Evolutionary conservation across 306 rosid species (phyloP).

Genomic region (Vigna radiata): DNA sequence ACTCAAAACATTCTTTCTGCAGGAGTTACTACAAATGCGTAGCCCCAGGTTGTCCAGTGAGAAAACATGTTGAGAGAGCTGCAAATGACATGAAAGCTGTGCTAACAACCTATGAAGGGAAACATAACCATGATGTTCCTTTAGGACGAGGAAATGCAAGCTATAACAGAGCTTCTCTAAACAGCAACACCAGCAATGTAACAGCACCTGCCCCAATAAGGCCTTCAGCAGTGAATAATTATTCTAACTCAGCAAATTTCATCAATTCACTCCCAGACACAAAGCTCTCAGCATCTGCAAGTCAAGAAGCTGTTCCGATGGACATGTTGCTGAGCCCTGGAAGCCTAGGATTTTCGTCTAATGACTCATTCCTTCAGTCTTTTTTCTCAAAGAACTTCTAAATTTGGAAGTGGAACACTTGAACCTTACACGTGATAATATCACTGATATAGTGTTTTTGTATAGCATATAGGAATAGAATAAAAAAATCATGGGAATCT

Average conservation of each 20-base stretch:
- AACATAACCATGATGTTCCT: slow-evolving; percentile 80
- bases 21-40: slow-evolving; percentile 90
- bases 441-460: not conserved
- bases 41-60: slow-evolving; percentile 59
- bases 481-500: not conserved
- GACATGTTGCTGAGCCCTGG: slow-evolving; percentile 38
- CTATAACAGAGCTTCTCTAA: slow-evolving; percentile 36
- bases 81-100: slow-evolving; percentile 71
- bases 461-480: slow-evolving; percentile 39
- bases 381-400: slow-evolving; percentile 40
- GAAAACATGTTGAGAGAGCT: slow-evolving; percentile 83
- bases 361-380: slow-evolving; percentile 46
- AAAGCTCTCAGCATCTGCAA: slow-evolving; percentile 25
- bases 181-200: not conserved
- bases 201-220: slow-evolving; percentile 37
- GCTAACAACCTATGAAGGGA: slow-evolving; percentile 86
- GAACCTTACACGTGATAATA: not conserved
- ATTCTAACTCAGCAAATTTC: slow-evolving; percentile 38
- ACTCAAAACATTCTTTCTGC: not conserved
- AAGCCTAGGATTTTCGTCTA: slow-evolving; percentile 19
- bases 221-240: slow-evolving; percentile 42
- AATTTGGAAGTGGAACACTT: not conserved
- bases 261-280: slow-evolving; percentile 35
- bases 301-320: slow-evolving; percentile 34
- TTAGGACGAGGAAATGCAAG: slow-evolving; percentile 64